Evolutionary conservation across 768 basidiomycete genomes (phyloP).

Genomic region (Hemileccinum impolitum): DNA sequence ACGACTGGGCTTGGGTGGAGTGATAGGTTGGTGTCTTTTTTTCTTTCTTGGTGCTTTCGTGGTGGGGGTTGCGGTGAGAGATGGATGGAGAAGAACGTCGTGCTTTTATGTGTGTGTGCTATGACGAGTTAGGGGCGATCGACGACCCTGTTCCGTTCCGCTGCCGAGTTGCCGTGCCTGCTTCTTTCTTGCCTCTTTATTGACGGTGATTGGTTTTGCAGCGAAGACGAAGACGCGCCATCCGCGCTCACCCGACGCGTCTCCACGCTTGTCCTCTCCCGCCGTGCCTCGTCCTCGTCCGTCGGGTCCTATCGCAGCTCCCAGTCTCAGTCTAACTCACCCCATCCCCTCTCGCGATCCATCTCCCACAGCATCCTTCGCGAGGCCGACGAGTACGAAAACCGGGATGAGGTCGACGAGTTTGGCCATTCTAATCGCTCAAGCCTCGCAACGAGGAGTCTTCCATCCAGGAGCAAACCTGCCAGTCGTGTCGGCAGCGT

Average conservation of each 20-base stretch:
- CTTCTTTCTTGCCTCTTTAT: slow-evolving; percentile 6
- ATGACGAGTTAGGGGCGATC: neutral
- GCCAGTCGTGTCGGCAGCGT: slow-evolving; percentile 20
- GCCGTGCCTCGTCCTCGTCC: slow-evolving; percentile 45
- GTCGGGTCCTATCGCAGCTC: slow-evolving; percentile 24
- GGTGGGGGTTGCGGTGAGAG: neutral
- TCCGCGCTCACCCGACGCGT: slow-evolving; percentile 62
- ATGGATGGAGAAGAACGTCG: neutral
- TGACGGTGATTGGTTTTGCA: slow-evolving; percentile 22
- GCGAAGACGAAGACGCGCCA: slow-evolving; percentile 73
- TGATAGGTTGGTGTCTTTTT: slow-evolving; percentile 48
- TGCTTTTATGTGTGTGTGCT: slow-evolving; percentile 9
- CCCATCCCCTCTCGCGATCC: slow-evolving; percentile 24
- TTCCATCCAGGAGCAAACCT: slow-evolving; percentile 22
- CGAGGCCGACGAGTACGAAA: slow-evolving; percentile 24
- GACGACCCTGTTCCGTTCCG: slow-evolving; percentile 3
- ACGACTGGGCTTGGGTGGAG: slow-evolving; percentile 76
- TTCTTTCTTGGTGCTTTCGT: neutral
- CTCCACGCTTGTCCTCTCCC: slow-evolving; percentile 51
- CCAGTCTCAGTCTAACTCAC: slow-evolving; percentile 8
- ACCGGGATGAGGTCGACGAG: slow-evolving; percentile 14
- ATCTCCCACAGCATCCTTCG: slow-evolving; percentile 31
- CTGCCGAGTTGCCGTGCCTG: slow-evolving; percentile 5
- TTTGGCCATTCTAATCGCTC: slow-evolving; percentile 20
- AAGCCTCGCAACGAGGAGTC: slow-evolving; percentile 15